These are phyloP conservation scores for Linnemannia zychae DNA, from an alignment of 192 early-diverging fungal genomes.

Conservation along the genomic window DNA sequence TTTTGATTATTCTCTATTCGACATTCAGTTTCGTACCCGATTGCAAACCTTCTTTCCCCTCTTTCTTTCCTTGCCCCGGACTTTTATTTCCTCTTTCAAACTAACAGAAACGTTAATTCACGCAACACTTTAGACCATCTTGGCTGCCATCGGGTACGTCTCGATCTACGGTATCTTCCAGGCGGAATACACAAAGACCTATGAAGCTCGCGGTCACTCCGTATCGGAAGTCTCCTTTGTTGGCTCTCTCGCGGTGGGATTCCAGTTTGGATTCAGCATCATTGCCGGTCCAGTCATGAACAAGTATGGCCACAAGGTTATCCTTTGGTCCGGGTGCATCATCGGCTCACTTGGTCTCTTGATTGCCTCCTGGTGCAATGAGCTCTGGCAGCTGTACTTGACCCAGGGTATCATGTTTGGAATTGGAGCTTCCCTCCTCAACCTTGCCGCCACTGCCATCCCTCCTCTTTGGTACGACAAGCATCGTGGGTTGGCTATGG, in stretches of 20 bases:
- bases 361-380: slow-evolving; percentile 36
- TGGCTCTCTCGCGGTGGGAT: slow-evolving; percentile 40
- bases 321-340: slow-evolving; percentile 41
- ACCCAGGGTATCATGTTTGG: slow-evolving; percentile 58
- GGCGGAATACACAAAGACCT: slow-evolving; percentile 33
- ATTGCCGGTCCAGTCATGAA: slow-evolving; percentile 43
- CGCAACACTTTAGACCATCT: slow-evolving; percentile 21
- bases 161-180: slow-evolving; percentile 55
- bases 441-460: slow-evolving; percentile 52
- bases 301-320: slow-evolving; percentile 34
- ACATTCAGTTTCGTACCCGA: background rate
- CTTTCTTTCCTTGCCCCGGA: slow-evolving; percentile 8
- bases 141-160: slow-evolving; percentile 54
- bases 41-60: background rate
- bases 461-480: slow-evolving; percentile 57
- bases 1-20: background rate
- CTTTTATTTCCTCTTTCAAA: slow-evolving; percentile 9
- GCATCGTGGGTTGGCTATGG: slow-evolving; percentile 55
- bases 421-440: slow-evolving; percentile 54
- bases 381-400: slow-evolving; percentile 45
- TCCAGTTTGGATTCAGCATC: slow-evolving; percentile 47
- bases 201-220: slow-evolving; percentile 26
- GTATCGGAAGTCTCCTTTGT: slow-evolving; percentile 38
- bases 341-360: slow-evolving; percentile 42
- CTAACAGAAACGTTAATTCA: background rate